Conservation (phyloP, 805 yeast genomes). For the Wickerhamomyces bovis region DNA sequence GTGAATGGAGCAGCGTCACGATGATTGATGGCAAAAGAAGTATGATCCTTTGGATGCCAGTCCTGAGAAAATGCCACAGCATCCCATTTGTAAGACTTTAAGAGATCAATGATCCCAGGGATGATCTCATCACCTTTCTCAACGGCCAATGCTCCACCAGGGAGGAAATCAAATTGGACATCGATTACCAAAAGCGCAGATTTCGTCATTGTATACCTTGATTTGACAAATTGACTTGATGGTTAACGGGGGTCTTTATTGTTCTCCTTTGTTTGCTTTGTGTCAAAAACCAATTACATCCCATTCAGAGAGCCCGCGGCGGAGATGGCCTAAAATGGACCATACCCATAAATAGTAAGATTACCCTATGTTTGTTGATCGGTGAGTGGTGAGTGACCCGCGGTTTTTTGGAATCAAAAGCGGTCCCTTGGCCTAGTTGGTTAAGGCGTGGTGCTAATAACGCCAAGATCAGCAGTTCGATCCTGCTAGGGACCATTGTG, state of each 20-base stretch:
- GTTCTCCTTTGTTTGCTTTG: neutral
- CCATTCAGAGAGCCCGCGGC: neutral
- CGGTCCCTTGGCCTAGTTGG: slow-evolving; percentile 56
- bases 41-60: slow-evolving; percentile 81
- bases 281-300: too few relatives aligned
- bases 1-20: slow-evolving; percentile 43
- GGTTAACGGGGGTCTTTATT: neutral
- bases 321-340: neutral
- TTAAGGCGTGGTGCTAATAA: slow-evolving; percentile 55
- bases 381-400: too few relatives aligned
- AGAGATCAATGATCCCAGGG: slow-evolving; percentile 41
- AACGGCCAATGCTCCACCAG: slow-evolving; percentile 80
- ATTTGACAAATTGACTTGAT: neutral
- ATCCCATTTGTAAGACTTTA: slow-evolving; percentile 48
- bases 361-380: neutral
- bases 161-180: slow-evolving; percentile 81
- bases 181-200: slow-evolving; percentile 73
- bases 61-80: slow-evolving; percentile 72
- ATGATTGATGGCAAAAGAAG: slow-evolving; percentile 77
- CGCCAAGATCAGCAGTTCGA: slow-evolving; percentile 74
- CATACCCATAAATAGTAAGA: too few relatives aligned
- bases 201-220: slow-evolving; percentile 2
- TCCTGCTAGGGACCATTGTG: slow-evolving; percentile 74
- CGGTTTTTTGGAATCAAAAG: neutral
- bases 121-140: slow-evolving; percentile 54